Evolutionary conservation across 441 rosid genomes (phyloP), one percentile per base, ranked within the genome.

Genomic region (Brassica balearica): DNA sequence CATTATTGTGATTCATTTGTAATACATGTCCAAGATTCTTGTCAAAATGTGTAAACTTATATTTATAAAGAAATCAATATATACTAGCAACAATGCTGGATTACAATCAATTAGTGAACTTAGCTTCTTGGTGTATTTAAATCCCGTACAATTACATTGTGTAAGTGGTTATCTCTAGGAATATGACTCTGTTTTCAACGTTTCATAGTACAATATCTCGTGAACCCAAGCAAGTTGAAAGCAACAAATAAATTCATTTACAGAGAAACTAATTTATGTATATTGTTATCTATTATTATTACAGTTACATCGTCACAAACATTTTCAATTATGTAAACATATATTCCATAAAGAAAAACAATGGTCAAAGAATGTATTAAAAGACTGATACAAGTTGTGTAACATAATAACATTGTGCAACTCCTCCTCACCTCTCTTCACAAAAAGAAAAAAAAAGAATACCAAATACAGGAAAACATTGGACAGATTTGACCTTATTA

Each of bases 401-500:
- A 64, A 63, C 65, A 65, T 32, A 27, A 19, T 34, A 32, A 15
- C 65, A 62, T 27, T 75, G 14, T 23, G 10, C 68, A 65, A n/a
- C 41, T 36, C 10, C 53, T 1, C 4, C 9, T 23, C 19, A 58
- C 56, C 32, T 51, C 70, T 29, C 25, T 51, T 27, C 9, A 17
- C 34, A 65, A 5, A 23, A n/a, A 41, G 19, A 17, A 4, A 56
- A 65, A 38, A 29, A 17, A 4, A 56, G 38, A 65, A 65, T 11
- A 58, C 58, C 20, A 19, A 73, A 72, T 59, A 67, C 77, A 34
- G 68, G 69, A 61, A 73, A 73, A 62, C 53, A 22, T 23, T 68
- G 74, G 74, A 62, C 78, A 73, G 64, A 15, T 25, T 53, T 51
- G 71, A 79, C 78, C 82, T 79, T 79, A 79, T 79, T 69, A 51